Base-by-base conservation (phyloP, 495 filamentous ascomycete genomes). In the Cenococcum geophilum region DNA sequence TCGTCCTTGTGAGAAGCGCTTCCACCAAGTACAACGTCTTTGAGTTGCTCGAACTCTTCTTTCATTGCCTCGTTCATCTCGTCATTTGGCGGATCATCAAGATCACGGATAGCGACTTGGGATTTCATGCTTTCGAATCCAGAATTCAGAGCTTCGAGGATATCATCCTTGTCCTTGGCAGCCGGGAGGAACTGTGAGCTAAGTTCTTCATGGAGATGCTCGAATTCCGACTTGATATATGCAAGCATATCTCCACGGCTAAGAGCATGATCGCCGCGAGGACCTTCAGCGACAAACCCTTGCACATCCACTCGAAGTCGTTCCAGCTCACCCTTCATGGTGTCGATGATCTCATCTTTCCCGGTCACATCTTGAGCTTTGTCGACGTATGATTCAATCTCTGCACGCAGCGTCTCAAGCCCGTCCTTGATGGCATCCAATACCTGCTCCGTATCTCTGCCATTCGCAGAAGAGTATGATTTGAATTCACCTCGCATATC, bases 401-500 rank as follows among this genome's bases (percentile, higher is more conserved):
- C 85, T 22, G 78, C 78, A n/a, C 88, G 83, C 4, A 97, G 80
- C 53, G 81, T 82, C 64, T 92, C 89, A 40, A 96, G 80, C 2
- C 89, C 89, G 70, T 95, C 90, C 69, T 88, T 91, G 59, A 92
- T 83, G 1, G 89, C 87, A 70, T 92, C 88, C 1, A 95, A 77
- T 23, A 95, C 81, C 65, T 93, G 85, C 70, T 90, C 88, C 0
- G 87, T 90, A 68, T 91, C 89, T 55, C 82, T 78, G 47, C 86
- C 88, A 66, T 83, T 88, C 25, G 86, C 84, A 0, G 87, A 78
- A 16, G 86, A 82, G 65, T 86, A 89, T 66, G 91, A 80, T 66
- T 89, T 79, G 73, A 88, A 86, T 67, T 88, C 85, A 1, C 72
- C 72, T 45, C 82, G 83, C 81, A 96, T 87, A 21, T 79, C 79